A percentile compares a stretch with the other conserved stretches of the same genome.
phyloP scores from a whole-genome alignment of 352 stramenopile species.

The Phytopythium cucurbitacearum region DNA sequence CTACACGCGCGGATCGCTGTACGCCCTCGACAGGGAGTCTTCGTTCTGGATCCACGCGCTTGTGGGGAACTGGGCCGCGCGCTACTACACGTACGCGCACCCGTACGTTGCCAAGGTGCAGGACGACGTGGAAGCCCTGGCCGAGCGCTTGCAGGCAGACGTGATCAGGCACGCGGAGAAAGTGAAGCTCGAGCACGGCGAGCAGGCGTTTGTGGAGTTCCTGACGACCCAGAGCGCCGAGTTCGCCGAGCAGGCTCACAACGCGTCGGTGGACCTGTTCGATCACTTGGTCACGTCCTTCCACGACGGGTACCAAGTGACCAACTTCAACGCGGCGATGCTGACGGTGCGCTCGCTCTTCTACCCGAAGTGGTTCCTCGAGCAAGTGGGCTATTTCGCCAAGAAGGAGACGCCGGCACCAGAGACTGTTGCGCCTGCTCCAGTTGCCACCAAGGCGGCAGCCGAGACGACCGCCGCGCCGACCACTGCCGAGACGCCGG shows the following conservation, averaged over 20 bases:
- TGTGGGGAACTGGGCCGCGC: constrained; percentile 82
- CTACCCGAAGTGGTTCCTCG: constrained; percentile 83
- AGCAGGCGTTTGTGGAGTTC: constrained; percentile 45
- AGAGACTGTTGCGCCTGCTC: constrained; percentile 4
- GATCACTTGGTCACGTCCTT: constrained; percentile 66
- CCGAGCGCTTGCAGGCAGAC: constrained; percentile 26
- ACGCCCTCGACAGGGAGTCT: constrained; percentile 53
- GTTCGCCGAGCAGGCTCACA: constrained; percentile 50
- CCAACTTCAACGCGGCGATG: constrained; percentile 32
- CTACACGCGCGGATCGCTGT: constrained; percentile 54
- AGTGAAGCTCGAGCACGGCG: constrained; percentile 32
- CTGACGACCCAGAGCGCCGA: constrained; percentile 47
- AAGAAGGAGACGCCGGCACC: constrained; percentile 7
- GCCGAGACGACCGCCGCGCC: constrained; percentile 9
- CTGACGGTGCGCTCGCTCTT: constrained; percentile 60
- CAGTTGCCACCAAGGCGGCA: constrained; percentile 2
- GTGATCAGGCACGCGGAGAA: constrained; percentile 31
- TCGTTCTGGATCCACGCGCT: constrained; percentile 77
- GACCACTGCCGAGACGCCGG: constrained; percentile 9
- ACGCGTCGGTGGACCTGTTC: constrained; percentile 57
- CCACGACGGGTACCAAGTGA: constrained; percentile 79
- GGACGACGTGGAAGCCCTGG: constrained; percentile 46
- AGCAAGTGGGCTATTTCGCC: constrained; percentile 74
- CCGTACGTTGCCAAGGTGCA: constrained; percentile 59
- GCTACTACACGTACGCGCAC: constrained; percentile 69